Base-by-base conservation (phyloP, 257 asterid species). In the Plantago major region DNA sequence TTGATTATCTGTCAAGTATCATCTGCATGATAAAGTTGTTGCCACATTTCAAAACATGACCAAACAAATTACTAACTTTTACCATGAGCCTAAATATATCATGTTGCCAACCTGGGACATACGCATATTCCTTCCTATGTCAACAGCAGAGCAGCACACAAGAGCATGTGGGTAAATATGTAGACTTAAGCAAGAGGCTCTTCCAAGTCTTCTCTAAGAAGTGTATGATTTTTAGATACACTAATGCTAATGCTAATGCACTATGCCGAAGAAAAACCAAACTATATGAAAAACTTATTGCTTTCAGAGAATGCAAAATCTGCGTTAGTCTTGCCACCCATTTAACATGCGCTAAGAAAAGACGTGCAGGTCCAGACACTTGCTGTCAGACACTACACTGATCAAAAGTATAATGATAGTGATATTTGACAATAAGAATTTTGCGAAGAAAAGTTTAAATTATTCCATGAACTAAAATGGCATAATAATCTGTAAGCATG, bases 1-100 rank as follows among this genome's bases (percentile, higher is more conserved):
- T 30, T 28, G 46, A 38, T 37, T 57, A 55, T 58, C 67, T 26
- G 40, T 57, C 59, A 68, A 30, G 14, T 58, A 63, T 38, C 68
- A 56, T 57, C 64, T 42, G 60, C 62, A 26, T 57, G 55, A 28
- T 57, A 19, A 65, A 46, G 48, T 56, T 46, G 49, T 46, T 53
- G 63, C 18, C 46, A 55, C 46, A 38, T 28, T 22, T 69, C 46
- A 18, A 42, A 26, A 50, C 30, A 43, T 12, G 16, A 5, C 64
- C 13, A 1, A 19, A 42, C 40, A 43, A 42, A 58, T 40, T 12
- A 57, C 37, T 7, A 12, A 17, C 1, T 17, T 16, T 50, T 16
- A 10, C 12, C 26, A 3, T 18, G 42, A 55, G 12, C 59, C 51
- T 46, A 54, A 14, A 46, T 14, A 15, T 49, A 33, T 37, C 42